Evolutionary conservation across 345 rosid genomes (phyloP), one percentile per base, ranked within the genome.

Genomic region (Excoecaria agallocha): DNA sequence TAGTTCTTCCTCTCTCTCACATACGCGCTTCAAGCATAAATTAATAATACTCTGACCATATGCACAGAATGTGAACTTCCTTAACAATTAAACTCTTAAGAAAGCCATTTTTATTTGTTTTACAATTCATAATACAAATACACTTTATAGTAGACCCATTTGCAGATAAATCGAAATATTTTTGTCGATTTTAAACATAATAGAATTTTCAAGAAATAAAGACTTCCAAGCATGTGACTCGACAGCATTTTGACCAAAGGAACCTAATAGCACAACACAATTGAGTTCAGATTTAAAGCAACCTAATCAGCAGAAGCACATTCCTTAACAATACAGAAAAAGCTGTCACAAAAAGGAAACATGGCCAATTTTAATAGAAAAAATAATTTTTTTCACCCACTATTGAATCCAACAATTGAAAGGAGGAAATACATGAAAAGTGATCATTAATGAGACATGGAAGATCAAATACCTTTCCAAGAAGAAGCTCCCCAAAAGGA

Each of bases 401-500:
- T 30, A 30, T 2, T 30, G 30, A 30, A 30, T 30, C 30, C 30
- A 30, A 30, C 30, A 30, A 30, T 30, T 30, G 30, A 30, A 72
- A 46, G 43, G 69, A 8, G 22, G 24, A 64, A 39, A 52, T 38
- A 15, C 17, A 56, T 3, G 3, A 55, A 64, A 22, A 8, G 41
- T 64, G 13, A 22, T 3, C 9, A 41, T 39, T 12, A 50, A 39
- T 16, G 56, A 76, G 43, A 50, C 7, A 15, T 17, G 20, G 56
- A 35, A 61, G 22, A 30, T 22, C 61, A 11, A 66, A 35, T 84
- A 95, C 99, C 99, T 93, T 95, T 71, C 99, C 98, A 68, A 95
- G 86, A 71, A 96, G 85, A 82, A 96, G 98, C 72, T 93, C 99
- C 39, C 97, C 94, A 49, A 96, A 89, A 37, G 96, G 97, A 68